Base-by-base conservation (phyloP, 768 basidiomycete species). In the Antrodiella citrinella region DNA sequence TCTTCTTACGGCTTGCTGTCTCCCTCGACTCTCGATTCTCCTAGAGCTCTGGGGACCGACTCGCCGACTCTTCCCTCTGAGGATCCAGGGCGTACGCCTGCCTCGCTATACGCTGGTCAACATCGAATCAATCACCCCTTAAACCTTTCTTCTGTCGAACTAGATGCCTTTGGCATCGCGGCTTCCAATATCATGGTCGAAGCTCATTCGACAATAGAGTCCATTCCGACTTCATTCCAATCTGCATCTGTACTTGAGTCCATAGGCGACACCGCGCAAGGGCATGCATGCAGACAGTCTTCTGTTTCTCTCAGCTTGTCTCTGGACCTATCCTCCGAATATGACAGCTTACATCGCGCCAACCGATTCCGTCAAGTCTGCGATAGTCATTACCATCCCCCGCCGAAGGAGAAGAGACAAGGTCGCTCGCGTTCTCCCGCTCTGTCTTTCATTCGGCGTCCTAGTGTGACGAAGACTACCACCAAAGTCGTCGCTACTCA, bases 51-150 rank as follows among this genome's bases (percentile, higher is more conserved):
- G n/a, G 45, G 51, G 24, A 49, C 49, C 3, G 62, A 63, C 44
- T 63, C 62, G 2, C 55, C 57, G 11, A 49, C 60, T 11, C 52
- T 63, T 5, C 62, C 62, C 26, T 26, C 59, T 3, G 50, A 58
- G 7, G 47, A 39, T 15, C 23, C 39, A 19, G 15, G 15, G 7
- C 7, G 7, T 15, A 35, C 30, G 30, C 30, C 30, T 35, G 30
- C 30, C 30, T 35, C 30, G 30, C 15, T 35, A 35, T 35, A 35
- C 15, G 30, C 30, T 35, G 30, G 30, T 35, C 30, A 35, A 35
- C 30, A 35, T 15, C 30, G 30, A 7, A 15, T 35, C 7, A 7
- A 15, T 15, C n/a, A 45, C 13, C 53, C 42, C 3, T 50, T 30
- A 21, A 44, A 40, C 42, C 25, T 15, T 3, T 30, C 11, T 9